These are phyloP conservation scores for Lodderomyces elongisporus DNA, from an alignment of 1,139 yeast genomes.

Conservation along the genomic window DNA sequence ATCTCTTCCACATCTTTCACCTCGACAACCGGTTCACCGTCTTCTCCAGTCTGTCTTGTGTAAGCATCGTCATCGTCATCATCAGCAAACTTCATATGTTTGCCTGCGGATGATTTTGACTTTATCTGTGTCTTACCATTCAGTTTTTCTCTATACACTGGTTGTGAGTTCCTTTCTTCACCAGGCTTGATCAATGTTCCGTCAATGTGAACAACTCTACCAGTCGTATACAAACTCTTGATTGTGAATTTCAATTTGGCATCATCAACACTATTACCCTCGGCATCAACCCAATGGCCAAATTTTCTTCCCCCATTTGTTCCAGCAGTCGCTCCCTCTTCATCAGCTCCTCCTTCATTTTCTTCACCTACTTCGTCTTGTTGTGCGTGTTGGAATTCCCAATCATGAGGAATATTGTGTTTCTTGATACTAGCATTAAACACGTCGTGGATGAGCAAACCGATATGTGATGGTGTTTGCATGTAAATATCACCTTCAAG, in stretches of 20 bases:
- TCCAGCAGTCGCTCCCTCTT: no score
- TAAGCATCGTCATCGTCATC: slow-evolving; percentile 22
- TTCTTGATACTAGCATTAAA: slow-evolving; percentile 91
- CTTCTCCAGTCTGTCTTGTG: slow-evolving; percentile 18
- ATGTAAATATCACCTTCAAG: slow-evolving; percentile 84
- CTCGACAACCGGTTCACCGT: slow-evolving; percentile 18
- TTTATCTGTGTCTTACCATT: slow-evolving; percentile 2
- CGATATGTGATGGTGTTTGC: slow-evolving; percentile 94
- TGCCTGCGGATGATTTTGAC: slow-evolving; percentile 10
- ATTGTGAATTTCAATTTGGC: slow-evolving; percentile 77
- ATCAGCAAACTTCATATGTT: slow-evolving; percentile 45
- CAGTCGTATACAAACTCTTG: slow-evolving; percentile 68
- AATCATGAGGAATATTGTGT: slow-evolving; percentile 71
- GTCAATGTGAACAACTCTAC: slow-evolving; percentile 77
- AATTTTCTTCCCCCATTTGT: slow-evolving; percentile 40
- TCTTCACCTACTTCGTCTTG: slow-evolving; percentile 45
- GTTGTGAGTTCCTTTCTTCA: slow-evolving; percentile 52
- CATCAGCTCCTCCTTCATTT: slow-evolving; percentile 12
- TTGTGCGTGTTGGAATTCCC: slow-evolving; percentile 81
- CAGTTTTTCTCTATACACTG: slow-evolving; percentile 35
- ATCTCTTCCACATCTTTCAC: slow-evolving; percentile 8
- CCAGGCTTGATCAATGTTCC: slow-evolving; percentile 73
- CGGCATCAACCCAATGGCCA: slow-evolving; percentile 83
- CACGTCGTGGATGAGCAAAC: slow-evolving; percentile 83
- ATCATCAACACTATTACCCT: slow-evolving; percentile 60